A percentile compares a stretch with the other conserved stretches of the same genome.
These are phyloP conservation scores for Chalciporus chontae DNA, from an alignment of 768 basidiomycete species.

Conservation along the genomic window DNA sequence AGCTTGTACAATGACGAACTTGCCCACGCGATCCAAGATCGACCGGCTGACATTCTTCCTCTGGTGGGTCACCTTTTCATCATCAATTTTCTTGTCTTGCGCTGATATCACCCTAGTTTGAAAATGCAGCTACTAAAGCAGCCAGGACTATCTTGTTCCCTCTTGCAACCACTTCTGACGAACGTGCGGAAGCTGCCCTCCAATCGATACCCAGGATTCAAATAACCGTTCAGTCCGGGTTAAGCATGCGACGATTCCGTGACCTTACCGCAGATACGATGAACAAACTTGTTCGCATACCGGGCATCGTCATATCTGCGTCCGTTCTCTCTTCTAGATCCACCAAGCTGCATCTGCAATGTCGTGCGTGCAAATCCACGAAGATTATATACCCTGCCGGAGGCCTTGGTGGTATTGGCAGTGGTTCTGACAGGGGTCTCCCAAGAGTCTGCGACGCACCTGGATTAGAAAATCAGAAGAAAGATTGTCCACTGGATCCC, in stretches of 20 bases:
- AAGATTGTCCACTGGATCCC: slow-evolving; percentile 94
- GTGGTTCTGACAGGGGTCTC: slow-evolving; percentile 78
- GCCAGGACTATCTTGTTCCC: slow-evolving; percentile 85
- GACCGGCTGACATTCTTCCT: slow-evolving; percentile 85
- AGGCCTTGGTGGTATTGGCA: slow-evolving; percentile 83
- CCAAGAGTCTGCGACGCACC: slow-evolving; percentile 87
- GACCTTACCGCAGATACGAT: slow-evolving; percentile 92
- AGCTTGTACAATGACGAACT: slow-evolving; percentile 91
- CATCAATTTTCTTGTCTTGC: not conserved
- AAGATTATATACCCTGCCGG: slow-evolving; percentile 75
- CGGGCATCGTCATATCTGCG: slow-evolving; percentile 97
- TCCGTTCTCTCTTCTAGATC: slow-evolving; percentile 92
- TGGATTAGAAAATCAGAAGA: slow-evolving; percentile 76
- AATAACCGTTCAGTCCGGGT: slow-evolving; percentile 81
- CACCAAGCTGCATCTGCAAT: slow-evolving; percentile 88
- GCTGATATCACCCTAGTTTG: slow-evolving; percentile 57
- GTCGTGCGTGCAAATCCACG: slow-evolving; percentile 81
- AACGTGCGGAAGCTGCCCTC: slow-evolving; percentile 43
- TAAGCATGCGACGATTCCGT: slow-evolving; percentile 92
- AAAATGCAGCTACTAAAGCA: slow-evolving; percentile 83
- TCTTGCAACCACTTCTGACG: slow-evolving; percentile 50
- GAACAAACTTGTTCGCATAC: slow-evolving; percentile 93
- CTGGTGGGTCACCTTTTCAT: slow-evolving; percentile 48
- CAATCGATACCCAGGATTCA: slow-evolving; percentile 71
- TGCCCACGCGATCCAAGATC: slow-evolving; percentile 85